Evolutionary conservation across 768 basidiomycete species (phyloP), one percentile per base, ranked within the genome.

Genomic region (Trametes cubensis): DNA sequence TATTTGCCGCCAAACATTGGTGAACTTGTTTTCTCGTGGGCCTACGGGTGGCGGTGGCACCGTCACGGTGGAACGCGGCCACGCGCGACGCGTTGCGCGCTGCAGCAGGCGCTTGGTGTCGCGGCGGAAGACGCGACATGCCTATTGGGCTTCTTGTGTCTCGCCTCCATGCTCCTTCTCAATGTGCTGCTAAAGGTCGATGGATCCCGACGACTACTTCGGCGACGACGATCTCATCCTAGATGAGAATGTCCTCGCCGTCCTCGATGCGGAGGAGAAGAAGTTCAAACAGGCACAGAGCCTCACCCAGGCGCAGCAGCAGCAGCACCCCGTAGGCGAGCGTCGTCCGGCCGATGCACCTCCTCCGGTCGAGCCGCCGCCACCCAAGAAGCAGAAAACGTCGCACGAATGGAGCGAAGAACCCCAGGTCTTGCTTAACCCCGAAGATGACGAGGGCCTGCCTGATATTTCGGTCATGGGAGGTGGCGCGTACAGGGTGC

Each of bases 121-220:
- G 55, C 56, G 54, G 34, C 28, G 15, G 40, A n/a, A n/a, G n/a
- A 38, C 30, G 56, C 46, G 53, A 38, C 53, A 26, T 41, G 53
- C 11, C 6, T 21, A 20, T 1, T 18, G 7, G 3, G 10, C 39
- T 15, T 47, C 7, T 45, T 41, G 26, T 4, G 41, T 45, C 49
- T 47, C 41, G 49, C 58, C 49, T 42, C 18, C 58, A 59, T 59
- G 58, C 47, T 25, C 40, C 40, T 44, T 59, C 49, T 51, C 28
- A 20, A 59, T 59, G 58, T 39, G 51, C 49, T 45, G n/a, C 49
- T 51, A 38, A 45, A 34, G 28, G 56, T 62, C 54, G 30, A 89
- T 88, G 86, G 76, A 81, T 67, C 83, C 82, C 30, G 90, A 90
- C 73, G 81, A 86, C 69, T 86, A 86, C 70, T 79, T 67, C 49